Conservation (phyloP, 768 basidiomycete species). For the Daedaleopsis sinensis region DNA sequence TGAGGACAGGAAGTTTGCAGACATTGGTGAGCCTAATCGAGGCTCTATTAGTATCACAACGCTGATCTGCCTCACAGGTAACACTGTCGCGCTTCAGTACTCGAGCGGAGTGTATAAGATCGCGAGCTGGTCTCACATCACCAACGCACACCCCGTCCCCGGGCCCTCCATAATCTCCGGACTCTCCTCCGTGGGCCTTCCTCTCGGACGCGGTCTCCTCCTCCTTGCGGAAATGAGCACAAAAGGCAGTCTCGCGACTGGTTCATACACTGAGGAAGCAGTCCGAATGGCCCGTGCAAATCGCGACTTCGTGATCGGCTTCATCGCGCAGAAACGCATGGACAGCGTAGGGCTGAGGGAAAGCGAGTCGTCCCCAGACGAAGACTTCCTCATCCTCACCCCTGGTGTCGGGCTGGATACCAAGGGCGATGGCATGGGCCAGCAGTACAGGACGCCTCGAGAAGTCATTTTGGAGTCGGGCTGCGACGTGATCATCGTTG, state of each 20-base stretch:
- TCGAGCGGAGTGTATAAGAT: conserved; percentile 92
- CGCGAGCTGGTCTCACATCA: conserved; percentile 94
- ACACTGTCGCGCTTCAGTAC: conserved; percentile 95
- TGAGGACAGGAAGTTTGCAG: conserved; percentile 98
- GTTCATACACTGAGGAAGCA: conserved; percentile 80
- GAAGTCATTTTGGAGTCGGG: conserved; percentile 82
- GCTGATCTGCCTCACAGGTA: conserved; percentile 55
- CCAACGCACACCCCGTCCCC: conserved; percentile 94
- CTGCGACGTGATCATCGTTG: conserved; percentile 97
- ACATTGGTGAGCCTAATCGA: conserved; percentile 71
- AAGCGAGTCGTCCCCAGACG: conserved; percentile 35
- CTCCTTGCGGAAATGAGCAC: conserved; percentile 97
- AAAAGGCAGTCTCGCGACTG: conserved; percentile 80
- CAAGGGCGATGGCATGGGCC: conserved; percentile 77
- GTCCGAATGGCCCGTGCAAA: conserved; percentile 85
- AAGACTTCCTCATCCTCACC: conserved; percentile 90
- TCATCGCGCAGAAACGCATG: conserved; percentile 89
- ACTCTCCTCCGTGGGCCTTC: conserved; percentile 82
- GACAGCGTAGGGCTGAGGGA: conserved; percentile 57
- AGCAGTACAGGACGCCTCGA: conserved; percentile 91
- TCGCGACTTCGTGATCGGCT: conserved; percentile 91
- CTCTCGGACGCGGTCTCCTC: conserved; percentile 83
- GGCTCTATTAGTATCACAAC: background rate
- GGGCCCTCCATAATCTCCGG: conserved; percentile 96
- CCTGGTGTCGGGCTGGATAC: conserved; percentile 88